Conservation (phyloP, 495 filamentous ascomycete genomes). For the Mycothermus thermophilus region DNA sequence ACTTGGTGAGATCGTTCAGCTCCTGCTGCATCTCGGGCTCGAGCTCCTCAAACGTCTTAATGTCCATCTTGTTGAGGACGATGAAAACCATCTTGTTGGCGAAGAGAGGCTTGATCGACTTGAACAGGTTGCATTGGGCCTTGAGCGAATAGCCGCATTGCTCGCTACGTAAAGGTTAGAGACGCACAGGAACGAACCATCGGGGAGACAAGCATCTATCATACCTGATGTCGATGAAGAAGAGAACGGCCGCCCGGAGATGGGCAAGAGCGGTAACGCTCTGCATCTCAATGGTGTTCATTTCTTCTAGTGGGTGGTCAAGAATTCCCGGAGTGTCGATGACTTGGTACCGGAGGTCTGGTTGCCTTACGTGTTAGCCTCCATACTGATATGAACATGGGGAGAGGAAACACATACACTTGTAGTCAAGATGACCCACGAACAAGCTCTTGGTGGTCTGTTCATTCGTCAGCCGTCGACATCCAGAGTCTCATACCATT, state of each 20-base stretch:
- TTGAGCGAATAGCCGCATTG: constrained; percentile 91
- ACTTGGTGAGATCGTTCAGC: constrained; percentile 65
- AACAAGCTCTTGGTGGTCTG: constrained; percentile 88
- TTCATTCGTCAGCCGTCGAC: constrained; percentile 1
- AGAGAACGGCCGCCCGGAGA: constrained; percentile 81
- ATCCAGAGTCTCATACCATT: neutral
- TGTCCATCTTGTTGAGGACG: constrained; percentile 96
- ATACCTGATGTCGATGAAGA: constrained; percentile 78
- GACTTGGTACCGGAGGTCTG: constrained; percentile 42
- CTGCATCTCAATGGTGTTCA: constrained; percentile 99
- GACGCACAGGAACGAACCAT: too few relatives aligned
- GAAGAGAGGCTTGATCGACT: constrained; percentile 91
- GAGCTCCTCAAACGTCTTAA: constrained; percentile 74
- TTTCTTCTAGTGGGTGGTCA: constrained; percentile 95
- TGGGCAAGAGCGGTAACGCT: constrained; percentile 96
- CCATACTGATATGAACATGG: too few relatives aligned
- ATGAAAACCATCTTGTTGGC: constrained; percentile 94
- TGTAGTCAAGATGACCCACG: constrained; percentile 97
- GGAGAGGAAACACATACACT: constrained; percentile 44
- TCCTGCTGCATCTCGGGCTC: constrained; percentile 65
- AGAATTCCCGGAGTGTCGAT: constrained; percentile 78
- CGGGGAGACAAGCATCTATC: too few relatives aligned
- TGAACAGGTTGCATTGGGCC: constrained; percentile 84
- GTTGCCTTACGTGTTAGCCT: too few relatives aligned
- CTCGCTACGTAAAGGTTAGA: constrained; percentile 40